Conservation (phyloP, 2,329 filamentous ascomycete species). For the Aspergillus vadensis region DNA sequence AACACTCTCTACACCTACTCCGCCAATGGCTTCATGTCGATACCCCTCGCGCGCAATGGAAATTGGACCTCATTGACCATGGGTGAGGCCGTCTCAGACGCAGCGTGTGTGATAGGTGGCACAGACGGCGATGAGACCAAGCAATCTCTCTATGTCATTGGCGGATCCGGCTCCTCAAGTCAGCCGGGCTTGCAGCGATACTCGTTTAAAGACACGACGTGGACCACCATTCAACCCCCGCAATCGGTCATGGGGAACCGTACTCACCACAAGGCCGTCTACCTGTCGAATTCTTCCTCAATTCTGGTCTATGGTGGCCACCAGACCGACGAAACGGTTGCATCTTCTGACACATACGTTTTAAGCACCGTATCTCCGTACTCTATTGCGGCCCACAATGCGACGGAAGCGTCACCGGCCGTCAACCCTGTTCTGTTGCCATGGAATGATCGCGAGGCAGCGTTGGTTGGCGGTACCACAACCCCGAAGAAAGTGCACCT, state of each 20-base stretch:
- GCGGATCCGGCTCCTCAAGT: slow-evolving; percentile 63
- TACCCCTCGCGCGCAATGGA: slow-evolving; percentile 68
- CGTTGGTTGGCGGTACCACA: slow-evolving; percentile 72
- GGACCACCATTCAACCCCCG: slow-evolving; percentile 58
- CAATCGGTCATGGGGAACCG: slow-evolving; percentile 66
- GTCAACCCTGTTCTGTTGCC: slow-evolving; percentile 70
- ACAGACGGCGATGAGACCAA: slow-evolving; percentile 58
- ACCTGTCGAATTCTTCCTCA: slow-evolving; percentile 67
- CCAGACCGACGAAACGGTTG: slow-evolving; percentile 58
- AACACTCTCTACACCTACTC: slow-evolving; percentile 86
- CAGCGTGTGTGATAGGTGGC: slow-evolving; percentile 72
- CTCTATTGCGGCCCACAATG: slow-evolving; percentile 59
- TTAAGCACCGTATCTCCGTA: slow-evolving; percentile 69
- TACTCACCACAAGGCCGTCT: slow-evolving; percentile 73
- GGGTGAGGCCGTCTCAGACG: slow-evolving; percentile 72
- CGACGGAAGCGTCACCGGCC: slow-evolving; percentile 61
- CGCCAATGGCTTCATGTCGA: slow-evolving; percentile 70
- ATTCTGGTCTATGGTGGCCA: slow-evolving; percentile 82
- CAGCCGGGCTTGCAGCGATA: slow-evolving; percentile 78
- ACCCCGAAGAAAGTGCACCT: slow-evolving; percentile 70
- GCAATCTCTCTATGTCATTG: slow-evolving; percentile 76
- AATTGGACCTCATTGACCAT: slow-evolving; percentile 68
- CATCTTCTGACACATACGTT: slow-evolving; percentile 74
- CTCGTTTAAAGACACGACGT: slow-evolving; percentile 57
- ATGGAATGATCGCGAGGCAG: slow-evolving; percentile 71